These are phyloP conservation scores for Paxillus involutus DNA, from an alignment of 768 basidiomycete genomes.

Conservation along the genomic window DNA sequence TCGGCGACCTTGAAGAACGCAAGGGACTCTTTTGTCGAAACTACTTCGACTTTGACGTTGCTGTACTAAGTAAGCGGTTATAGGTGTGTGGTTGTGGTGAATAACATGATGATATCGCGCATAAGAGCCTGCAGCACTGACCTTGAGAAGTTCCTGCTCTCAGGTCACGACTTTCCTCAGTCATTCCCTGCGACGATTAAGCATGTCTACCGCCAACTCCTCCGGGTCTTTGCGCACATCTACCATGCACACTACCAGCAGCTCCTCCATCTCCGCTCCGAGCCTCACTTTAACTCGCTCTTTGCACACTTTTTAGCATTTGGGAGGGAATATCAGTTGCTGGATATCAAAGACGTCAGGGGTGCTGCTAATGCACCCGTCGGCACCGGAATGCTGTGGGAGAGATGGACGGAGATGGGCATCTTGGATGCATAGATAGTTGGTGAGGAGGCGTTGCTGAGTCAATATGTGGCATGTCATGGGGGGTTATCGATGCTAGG, in stretches of 20 bases:
- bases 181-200: conserved; percentile 88
- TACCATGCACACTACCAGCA: conserved; percentile 93
- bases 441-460: not conserved
- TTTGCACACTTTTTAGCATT: conserved; percentile 98
- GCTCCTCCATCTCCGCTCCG: conserved; percentile 89
- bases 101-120: not conserved
- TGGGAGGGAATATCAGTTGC: conserved; percentile 87
- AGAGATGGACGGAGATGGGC: conserved; percentile 89
- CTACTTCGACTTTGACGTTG: conserved; percentile 78
- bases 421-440: conserved; percentile 46
- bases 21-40: conserved; percentile 75
- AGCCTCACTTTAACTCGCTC: conserved; percentile 95
- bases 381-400: conserved; percentile 79
- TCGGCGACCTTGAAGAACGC: conserved; percentile 68
- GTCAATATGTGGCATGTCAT: not conserved
- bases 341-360: conserved; percentile 87
- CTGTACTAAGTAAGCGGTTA: conserved; percentile 50
- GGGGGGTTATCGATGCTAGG: not conserved
- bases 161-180: conserved; percentile 85
- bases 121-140: conserved; percentile 38
- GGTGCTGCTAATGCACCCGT: conserved; percentile 61
- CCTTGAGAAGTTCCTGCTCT: conserved; percentile 60
- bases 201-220: conserved; percentile 94
- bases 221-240: conserved; percentile 96
- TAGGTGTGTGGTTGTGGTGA: not conserved